Evolutionary conservation across 2,329 filamentous ascomycete genomes (phyloP), one percentile per base, ranked within the genome.

Genomic region (Teratosphaeria zuluensis): DNA sequence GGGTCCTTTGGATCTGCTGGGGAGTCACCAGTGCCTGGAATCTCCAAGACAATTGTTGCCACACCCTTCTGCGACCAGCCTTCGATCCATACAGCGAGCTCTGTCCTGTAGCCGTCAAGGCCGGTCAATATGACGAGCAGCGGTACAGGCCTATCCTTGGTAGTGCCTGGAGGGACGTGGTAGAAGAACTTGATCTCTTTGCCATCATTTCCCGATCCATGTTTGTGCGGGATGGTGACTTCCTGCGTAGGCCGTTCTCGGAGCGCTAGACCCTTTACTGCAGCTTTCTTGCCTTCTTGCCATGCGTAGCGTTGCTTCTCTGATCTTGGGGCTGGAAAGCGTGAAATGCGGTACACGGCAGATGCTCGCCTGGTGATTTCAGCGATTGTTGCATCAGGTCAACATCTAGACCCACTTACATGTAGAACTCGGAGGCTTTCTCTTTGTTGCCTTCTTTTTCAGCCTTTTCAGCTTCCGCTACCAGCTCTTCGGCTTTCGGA

Each of bases 261-360:
- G 66, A 71, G 1, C 73, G 80, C 66, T 4, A 80, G 62, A 0
- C 77, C 86, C 67, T 83, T 83, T 54, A 83, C 70, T 63, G 87
- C 88, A 0, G 80, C 78, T 31, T 78, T 71, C 70, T 89, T 90
- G 65, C 89, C 86, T 57, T 78, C 74, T 63, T 80, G 75, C 82
- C 86, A 90, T 1, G 86, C 86, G 31, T 78, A 70, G 63, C 82
- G 80, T 72, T 90, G 78, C 55, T 75, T 72, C 6, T 70, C 70
- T 24, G 74, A 76, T 24, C 77, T 69, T 21, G 77, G 77, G 5
- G 76, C 76, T 7, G 88, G 87, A 68, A 91, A 90, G 16, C 88
- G 80, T 0, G 85, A 80, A 64, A 91, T 90, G 56, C 88, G 81
- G 71, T 88, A 86, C n/a, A 90, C 78, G 30, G 85, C 84, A 24